Evolutionary conservation across 805 yeast species (phyloP), one percentile per base, ranked within the genome.

Genomic region (Tetrapisispora namnaoensis): DNA sequence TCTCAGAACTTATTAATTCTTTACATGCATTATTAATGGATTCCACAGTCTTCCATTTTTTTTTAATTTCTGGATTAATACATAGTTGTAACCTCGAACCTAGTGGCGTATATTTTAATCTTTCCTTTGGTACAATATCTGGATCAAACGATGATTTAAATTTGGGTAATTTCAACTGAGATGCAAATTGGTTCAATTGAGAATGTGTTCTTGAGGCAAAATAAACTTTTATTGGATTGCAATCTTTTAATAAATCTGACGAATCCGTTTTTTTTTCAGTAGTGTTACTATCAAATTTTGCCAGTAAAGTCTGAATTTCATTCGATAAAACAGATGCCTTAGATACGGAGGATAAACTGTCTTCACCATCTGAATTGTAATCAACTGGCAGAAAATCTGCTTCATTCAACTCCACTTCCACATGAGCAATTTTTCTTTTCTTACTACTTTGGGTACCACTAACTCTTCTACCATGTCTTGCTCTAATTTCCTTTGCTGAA

Each of bases 161-260:
- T 0, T 67, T 53, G 0, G 95, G 79, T 22, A 83, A 58, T 41
- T 71, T 61, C 37, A 90, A 65, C 56, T 91, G 96, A 16, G 78
- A 75, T 0, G 88, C 78, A 59, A 90, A 86, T 60, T 90, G 98
- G 36, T 73, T 72, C 42, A 90, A 69, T 61, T 90, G 98, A 0
- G 96, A 86, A 59, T 90, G 97, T 0, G 98, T 90, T 64, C 98
- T 71, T 2, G 96, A 87, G 0, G 95, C 74, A 60, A 81, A 89
- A 55, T 67, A 77, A 1, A 90, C 78, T 55, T 80, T 77, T 0
- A 70, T 57, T 0, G 77, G 66, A 18, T 68, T 65, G n/a, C 30
- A 41, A 17, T 46, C 37, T 11, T 21, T 20, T 30, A 46, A 46
- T 36, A 41, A 16, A 37, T 36, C 36, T 11, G 45, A 13, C 16